phyloP scores from a whole-genome alignment of 768 basidiomycete genomes.

The Phanerochaete carnosa region DNA sequence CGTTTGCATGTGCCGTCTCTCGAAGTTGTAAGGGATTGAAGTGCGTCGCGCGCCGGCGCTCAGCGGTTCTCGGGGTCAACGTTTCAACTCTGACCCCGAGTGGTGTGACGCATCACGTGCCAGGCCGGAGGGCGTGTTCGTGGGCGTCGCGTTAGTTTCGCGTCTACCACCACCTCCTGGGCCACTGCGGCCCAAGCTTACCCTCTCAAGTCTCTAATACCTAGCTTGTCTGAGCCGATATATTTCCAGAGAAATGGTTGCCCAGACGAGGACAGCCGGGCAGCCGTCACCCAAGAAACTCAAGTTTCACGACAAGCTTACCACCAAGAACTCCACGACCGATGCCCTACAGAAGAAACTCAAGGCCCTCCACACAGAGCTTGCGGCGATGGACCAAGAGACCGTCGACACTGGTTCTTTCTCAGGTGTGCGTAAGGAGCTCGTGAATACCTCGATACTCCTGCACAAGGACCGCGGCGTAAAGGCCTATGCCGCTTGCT shows the following conservation, averaged over 20 bases:
- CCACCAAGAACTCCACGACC: constrained; percentile 70
- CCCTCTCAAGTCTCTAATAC: neutral
- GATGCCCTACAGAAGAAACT: constrained; percentile 87
- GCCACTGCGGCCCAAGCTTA: neutral
- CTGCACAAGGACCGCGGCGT: constrained; percentile 96
- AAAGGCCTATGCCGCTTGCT: constrained; percentile 92
- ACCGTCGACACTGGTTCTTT: constrained; percentile 74
- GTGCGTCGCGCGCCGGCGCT: too few relatives aligned
- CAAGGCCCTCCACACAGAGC: constrained; percentile 69
- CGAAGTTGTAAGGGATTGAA: too few relatives aligned
- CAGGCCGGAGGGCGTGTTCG: neutral
- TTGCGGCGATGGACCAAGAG: constrained; percentile 88
- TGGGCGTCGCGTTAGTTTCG: neutral
- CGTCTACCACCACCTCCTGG: constrained; percentile 1
- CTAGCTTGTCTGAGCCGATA: neutral
- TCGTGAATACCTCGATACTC: constrained; percentile 75
- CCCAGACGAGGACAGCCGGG: constrained; percentile 63
- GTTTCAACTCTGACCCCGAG: neutral
- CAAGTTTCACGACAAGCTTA: constrained; percentile 78
- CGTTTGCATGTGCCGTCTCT: too few relatives aligned
- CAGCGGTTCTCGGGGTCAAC: too few relatives aligned
- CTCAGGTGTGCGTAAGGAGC: constrained; percentile 65
- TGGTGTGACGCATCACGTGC: neutral
- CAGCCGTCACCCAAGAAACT: constrained; percentile 57
- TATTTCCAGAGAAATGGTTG: constrained; percentile 48